phyloP scores from a whole-genome alignment of 2,329 filamentous ascomycete species.

The Paradendryphiella salina region DNA sequence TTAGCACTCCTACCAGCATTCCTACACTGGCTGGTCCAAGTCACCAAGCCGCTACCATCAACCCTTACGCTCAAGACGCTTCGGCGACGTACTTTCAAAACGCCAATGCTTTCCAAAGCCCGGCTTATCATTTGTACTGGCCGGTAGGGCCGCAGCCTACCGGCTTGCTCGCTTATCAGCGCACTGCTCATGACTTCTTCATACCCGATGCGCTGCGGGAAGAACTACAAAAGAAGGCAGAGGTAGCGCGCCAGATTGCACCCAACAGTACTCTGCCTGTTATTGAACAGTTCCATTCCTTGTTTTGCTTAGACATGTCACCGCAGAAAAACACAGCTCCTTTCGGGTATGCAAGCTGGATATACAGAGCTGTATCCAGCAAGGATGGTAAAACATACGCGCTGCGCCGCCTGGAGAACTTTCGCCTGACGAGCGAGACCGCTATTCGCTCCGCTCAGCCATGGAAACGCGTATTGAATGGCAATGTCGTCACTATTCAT shows the following conservation, averaged over 20 bases:
- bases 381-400: conserved; percentile 90
- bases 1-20: conserved; percentile 44
- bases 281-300: conserved; percentile 87
- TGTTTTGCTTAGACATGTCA: conserved; percentile 84
- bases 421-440: conserved; percentile 83
- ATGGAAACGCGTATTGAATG: conserved; percentile 84
- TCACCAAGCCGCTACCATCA: conserved; percentile 50
- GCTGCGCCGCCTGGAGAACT: conserved; percentile 83
- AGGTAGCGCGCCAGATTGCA: conserved; percentile 81
- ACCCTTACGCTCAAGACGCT: conserved; percentile 77
- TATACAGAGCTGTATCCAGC: conserved; percentile 89
- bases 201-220: conserved; percentile 83
- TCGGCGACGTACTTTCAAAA: conserved; percentile 67
- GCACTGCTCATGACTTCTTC: conserved; percentile 88
- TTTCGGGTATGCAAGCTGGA: conserved; percentile 89
- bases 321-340: conserved; percentile 75
- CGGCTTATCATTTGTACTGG: conserved; percentile 83
- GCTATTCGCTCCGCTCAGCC: conserved; percentile 83
- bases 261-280: conserved; percentile 75
- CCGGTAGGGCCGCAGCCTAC: conserved; percentile 81
- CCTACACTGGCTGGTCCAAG: conserved; percentile 41
- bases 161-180: conserved; percentile 81
- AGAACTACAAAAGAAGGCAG: conserved; percentile 84
- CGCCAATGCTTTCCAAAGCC: conserved; percentile 59
- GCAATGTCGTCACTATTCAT: conserved; percentile 80